Conservation (phyloP, 1,284 basidiomycete genomes). For the Cutaneotrichosporon cyanovorans region DNA sequence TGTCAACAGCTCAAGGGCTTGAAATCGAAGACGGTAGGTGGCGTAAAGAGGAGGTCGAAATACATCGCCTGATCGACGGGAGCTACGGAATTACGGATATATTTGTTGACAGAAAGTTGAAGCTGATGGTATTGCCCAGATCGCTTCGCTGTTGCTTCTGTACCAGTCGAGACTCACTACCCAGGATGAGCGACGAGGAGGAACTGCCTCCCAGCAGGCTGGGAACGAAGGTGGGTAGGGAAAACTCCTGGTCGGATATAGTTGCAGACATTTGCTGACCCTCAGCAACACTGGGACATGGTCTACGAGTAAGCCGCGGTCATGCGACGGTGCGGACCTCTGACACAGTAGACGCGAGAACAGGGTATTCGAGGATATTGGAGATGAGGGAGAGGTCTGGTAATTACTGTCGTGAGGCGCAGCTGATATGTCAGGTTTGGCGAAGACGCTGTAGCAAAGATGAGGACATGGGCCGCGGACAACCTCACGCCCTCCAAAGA, state of each 20-base stretch:
- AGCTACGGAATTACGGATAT: too few relatives aligned
- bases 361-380: slow-evolving; percentile 33
- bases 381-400: slow-evolving; percentile 39
- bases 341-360: slow-evolving; percentile 37
- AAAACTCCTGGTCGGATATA: background rate
- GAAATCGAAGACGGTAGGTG: too few relatives aligned
- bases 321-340: background rate
- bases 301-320: slow-evolving; percentile 42
- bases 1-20: too few relatives aligned
- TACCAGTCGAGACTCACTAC: too few relatives aligned
- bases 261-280: background rate
- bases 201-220: slow-evolving; percentile 44
- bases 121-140: too few relatives aligned
- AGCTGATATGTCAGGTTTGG: slow-evolving; percentile 38
- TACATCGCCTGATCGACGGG: too few relatives aligned
- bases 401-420: slow-evolving; percentile 9
- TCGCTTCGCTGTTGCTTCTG: too few relatives aligned
- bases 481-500: slow-evolving; percentile 23
- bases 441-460: slow-evolving; percentile 39
- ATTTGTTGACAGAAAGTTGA: too few relatives aligned
- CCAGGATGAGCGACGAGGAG: slow-evolving; percentile 26
- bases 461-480: slow-evolving; percentile 40
- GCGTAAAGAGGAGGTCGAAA: too few relatives aligned
- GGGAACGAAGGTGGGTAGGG: slow-evolving; percentile 34
- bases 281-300: slow-evolving; percentile 42